Conservation (phyloP, 352 stramenopile species). For the Phytophthora agathidicida region DNA sequence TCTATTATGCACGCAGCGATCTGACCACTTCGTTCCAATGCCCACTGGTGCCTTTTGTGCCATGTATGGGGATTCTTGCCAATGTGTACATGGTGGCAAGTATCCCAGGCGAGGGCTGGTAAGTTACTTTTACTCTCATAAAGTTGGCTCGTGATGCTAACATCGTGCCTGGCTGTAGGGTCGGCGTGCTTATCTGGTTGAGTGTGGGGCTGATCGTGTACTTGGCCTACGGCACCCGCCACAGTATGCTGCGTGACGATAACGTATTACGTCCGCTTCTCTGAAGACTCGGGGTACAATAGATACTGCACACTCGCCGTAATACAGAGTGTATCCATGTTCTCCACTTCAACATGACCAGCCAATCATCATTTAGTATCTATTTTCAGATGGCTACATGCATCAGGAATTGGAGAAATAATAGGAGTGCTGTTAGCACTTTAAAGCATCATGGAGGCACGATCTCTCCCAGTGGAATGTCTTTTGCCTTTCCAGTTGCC, state of each 20-base stretch:
- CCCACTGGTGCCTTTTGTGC: slow-evolving; percentile 60
- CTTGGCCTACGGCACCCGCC: slow-evolving; percentile 77
- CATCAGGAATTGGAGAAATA: not conserved
- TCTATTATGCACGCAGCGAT: slow-evolving; percentile 16
- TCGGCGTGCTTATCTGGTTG: slow-evolving; percentile 81
- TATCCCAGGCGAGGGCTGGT: slow-evolving; percentile 62
- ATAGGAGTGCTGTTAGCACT: too few species aligned
- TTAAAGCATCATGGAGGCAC: slow-evolving; percentile 1
- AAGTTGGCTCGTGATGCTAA: slow-evolving; percentile 9
- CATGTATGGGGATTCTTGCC: slow-evolving; percentile 62
- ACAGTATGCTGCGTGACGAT: slow-evolving; percentile 59
- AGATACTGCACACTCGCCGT: slow-evolving; percentile 4
- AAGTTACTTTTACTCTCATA: slow-evolving; percentile 19
- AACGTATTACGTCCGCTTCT: slow-evolving; percentile 37
- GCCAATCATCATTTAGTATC: slow-evolving; percentile 22
- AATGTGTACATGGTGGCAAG: slow-evolving; percentile 78
- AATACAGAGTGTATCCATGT: slow-evolving; percentile 16
- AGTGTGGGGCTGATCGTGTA: slow-evolving; percentile 69
- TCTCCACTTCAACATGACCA: slow-evolving; percentile 19
- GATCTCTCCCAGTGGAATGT: slow-evolving; percentile 12
- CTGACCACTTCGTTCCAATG: slow-evolving; percentile 60
- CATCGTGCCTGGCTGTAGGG: slow-evolving; percentile 36
- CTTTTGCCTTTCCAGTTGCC: slow-evolving; percentile 31
- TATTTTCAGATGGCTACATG: slow-evolving; percentile 21
- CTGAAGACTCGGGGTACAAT: slow-evolving; percentile 17